phyloP scores from a whole-genome alignment of 768 basidiomycete genomes.

The Phylloporus sp. region DNA sequence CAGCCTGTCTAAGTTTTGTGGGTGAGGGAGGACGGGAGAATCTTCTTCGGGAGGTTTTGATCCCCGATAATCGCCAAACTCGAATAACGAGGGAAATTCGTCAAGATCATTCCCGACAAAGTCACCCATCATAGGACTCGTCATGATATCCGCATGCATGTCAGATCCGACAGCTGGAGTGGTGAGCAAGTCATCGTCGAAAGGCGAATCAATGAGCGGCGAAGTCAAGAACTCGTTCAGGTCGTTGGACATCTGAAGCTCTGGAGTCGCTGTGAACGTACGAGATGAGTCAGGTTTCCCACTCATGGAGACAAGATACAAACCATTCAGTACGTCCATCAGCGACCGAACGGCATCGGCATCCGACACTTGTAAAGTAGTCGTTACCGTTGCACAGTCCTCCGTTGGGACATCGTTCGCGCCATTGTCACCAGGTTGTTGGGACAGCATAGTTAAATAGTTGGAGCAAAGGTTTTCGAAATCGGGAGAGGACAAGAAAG shows the following conservation, averaged over 20 bases:
- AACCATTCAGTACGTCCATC: slow-evolving; percentile 40
- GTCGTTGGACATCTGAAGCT: slow-evolving; percentile 34
- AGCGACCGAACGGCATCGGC: slow-evolving; percentile 35
- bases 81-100: slow-evolving; percentile 34
- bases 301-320: not conserved
- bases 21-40: slow-evolving; percentile 6
- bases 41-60: slow-evolving; percentile 13
- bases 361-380: slow-evolving; percentile 20
- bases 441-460: slow-evolving; percentile 67
- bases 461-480: slow-evolving; percentile 48
- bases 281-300: not conserved
- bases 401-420: slow-evolving; percentile 30
- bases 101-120: slow-evolving; percentile 30
- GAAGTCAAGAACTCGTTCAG: slow-evolving; percentile 45
- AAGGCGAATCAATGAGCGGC: slow-evolving; percentile 45
- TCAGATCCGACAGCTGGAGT: slow-evolving; percentile 40
- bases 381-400: slow-evolving; percentile 26
- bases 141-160: slow-evolving; percentile 37
- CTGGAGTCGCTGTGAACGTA: slow-evolving; percentile 33
- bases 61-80: slow-evolving; percentile 16
- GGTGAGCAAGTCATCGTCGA: slow-evolving; percentile 42
- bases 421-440: slow-evolving; percentile 41
- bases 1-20: slow-evolving; percentile 34
- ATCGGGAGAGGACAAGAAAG: slow-evolving; percentile 34
- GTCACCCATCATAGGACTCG: slow-evolving; percentile 40